A percentile compares a stretch with the other conserved stretches of the same genome.
These are phyloP conservation scores for Geotrichum phurueaensis DNA, from an alignment of 1,139 yeast species.

Conservation along the genomic window DNA sequence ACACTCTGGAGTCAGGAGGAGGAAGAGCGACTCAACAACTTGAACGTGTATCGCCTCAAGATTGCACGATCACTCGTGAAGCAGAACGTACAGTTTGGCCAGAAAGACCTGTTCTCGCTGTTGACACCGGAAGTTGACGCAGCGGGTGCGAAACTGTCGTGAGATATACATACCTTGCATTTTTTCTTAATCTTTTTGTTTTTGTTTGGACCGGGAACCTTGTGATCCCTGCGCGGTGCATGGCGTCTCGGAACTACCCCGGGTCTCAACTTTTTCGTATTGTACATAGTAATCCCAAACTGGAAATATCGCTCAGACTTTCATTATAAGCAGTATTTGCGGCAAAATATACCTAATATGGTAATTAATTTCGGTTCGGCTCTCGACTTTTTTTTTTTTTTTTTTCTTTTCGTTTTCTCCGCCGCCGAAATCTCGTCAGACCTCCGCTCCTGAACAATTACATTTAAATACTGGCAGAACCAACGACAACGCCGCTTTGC, in stretches of 20 bases:
- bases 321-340: background rate
- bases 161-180: background rate
- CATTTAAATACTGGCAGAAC: background rate
- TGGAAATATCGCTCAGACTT: background rate
- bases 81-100: background rate
- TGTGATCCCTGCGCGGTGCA: background rate
- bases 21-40: constrained; percentile 29
- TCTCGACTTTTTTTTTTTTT: background rate
- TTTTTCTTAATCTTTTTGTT: background rate
- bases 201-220: background rate
- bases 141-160: background rate
- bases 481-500: background rate
- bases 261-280: background rate
- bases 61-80: constrained; percentile 10
- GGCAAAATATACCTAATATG: background rate
- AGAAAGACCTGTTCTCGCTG: background rate
- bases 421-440: background rate
- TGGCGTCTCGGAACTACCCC: background rate
- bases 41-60: constrained; percentile 31
- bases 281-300: background rate
- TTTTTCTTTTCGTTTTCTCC: background rate
- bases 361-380: background rate
- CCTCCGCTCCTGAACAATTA: background rate
- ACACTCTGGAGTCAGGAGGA: constrained; percentile 36
- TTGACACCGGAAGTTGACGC: background rate